These are phyloP conservation scores for Fereydounia khargensis DNA, from an alignment of 1,284 basidiomycete genomes.

Conservation along the genomic window DNA sequence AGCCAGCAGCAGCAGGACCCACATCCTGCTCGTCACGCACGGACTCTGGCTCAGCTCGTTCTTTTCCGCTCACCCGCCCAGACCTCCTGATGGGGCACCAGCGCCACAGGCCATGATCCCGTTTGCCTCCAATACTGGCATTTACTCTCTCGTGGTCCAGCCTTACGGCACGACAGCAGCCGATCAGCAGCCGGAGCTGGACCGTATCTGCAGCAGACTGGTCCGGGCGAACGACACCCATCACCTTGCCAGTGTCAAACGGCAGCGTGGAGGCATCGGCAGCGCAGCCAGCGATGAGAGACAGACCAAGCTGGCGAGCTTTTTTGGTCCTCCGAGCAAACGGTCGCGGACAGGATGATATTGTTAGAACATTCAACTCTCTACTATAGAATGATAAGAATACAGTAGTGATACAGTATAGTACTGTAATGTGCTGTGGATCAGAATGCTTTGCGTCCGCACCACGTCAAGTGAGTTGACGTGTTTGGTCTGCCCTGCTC, in stretches of 20 bases:
- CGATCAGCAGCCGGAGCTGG: not conserved
- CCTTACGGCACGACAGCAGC: not conserved
- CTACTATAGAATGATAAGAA: too few species aligned
- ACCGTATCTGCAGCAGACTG: slow-evolving; percentile 5
- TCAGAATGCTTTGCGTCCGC: too few species aligned
- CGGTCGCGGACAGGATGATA: too few species aligned
- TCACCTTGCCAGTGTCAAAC: slow-evolving; percentile 16
- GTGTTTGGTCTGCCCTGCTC: too few species aligned
- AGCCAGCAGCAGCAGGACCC: slow-evolving; percentile 6
- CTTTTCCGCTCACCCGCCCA: slow-evolving; percentile 24
- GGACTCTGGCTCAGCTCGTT: slow-evolving; percentile 51
- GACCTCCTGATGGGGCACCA: slow-evolving; percentile 8
- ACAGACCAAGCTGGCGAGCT: slow-evolving; percentile 19
- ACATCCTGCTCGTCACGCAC: slow-evolving; percentile 46
- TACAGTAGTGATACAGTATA: too few species aligned
- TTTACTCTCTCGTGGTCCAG: slow-evolving; percentile 29
- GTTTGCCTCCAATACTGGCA: slow-evolving; percentile 40
- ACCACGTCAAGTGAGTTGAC: too few species aligned
- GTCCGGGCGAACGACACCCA: slow-evolving; percentile 19
- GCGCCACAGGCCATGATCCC: slow-evolving; percentile 16
- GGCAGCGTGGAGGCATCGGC: slow-evolving; percentile 25
- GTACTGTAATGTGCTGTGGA: too few species aligned
- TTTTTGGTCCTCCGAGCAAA: too few species aligned
- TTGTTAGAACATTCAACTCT: too few species aligned
- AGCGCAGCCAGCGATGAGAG: slow-evolving; percentile 13